These are phyloP conservation scores for Xylona heveae DNA, from an alignment of 495 filamentous ascomycete genomes.

Conservation along the genomic window DNA sequence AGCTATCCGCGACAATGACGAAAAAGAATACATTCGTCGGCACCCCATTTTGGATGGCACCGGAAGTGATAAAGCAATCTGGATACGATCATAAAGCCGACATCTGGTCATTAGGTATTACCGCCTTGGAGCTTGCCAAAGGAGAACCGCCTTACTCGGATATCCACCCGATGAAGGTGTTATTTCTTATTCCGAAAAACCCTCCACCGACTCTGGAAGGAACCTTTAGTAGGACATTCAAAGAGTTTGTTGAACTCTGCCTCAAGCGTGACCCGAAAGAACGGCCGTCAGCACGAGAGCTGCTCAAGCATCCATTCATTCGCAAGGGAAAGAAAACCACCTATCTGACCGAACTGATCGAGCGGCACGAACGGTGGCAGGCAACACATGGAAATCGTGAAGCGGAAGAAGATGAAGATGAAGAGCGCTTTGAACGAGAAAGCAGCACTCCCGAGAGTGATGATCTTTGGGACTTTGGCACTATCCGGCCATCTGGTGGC, in stretches of 20 bases:
- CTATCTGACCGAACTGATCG: slow-evolving; percentile 81
- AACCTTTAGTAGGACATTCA: slow-evolving; percentile 74
- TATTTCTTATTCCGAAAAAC: slow-evolving; percentile 95
- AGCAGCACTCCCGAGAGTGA: slow-evolving; percentile 30
- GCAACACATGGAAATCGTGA: slow-evolving; percentile 32
- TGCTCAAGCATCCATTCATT: slow-evolving; percentile 80
- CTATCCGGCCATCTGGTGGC: slow-evolving; percentile 48
- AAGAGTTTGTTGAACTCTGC: slow-evolving; percentile 82
- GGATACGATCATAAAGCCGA: slow-evolving; percentile 98
- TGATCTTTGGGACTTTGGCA: slow-evolving; percentile 94
- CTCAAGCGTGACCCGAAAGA: slow-evolving; percentile 73
- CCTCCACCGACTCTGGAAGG: slow-evolving; percentile 65
- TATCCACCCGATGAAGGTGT: slow-evolving; percentile 96
- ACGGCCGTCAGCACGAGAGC: slow-evolving; percentile 66
- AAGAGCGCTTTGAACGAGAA: slow-evolving; percentile 14
- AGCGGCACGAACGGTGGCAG: slow-evolving; percentile 72
- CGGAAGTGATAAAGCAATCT: slow-evolving; percentile 94
- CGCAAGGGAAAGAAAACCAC: slow-evolving; percentile 75
- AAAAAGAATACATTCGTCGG: slow-evolving; percentile 99
- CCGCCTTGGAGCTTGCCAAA: slow-evolving; percentile 76
- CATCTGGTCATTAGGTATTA: slow-evolving; percentile 98
- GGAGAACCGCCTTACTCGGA: slow-evolving; percentile 92
- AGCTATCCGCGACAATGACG: slow-evolving; percentile 97
- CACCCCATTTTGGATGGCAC: slow-evolving; percentile 99
- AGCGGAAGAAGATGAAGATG: slow-evolving; percentile 38